Evolutionary conservation across 192 early-diverging fungal species (phyloP).

Genomic region (Dispira simplex): DNA sequence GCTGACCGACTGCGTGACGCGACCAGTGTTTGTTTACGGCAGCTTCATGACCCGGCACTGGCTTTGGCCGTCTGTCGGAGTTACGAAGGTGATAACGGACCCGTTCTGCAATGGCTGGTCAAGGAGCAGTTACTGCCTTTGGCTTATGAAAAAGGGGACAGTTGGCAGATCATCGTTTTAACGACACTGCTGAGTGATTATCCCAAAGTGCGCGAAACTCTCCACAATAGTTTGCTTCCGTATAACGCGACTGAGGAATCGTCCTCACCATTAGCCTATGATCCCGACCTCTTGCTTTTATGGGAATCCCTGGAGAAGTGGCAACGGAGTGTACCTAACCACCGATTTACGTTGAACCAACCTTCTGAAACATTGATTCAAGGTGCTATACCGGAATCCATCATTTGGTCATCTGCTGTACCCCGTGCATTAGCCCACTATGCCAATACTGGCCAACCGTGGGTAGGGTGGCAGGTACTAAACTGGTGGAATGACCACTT

Average conservation of each 20-base stretch:
- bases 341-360: neutral
- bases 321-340: neutral
- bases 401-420: neutral
- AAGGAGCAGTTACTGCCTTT: constrained; percentile 23
- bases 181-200: neutral
- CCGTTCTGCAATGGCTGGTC: constrained; percentile 21
- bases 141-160: constrained; percentile 19
- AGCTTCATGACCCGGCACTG: constrained; percentile 82
- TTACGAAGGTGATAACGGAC: constrained; percentile 64
- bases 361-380: neutral
- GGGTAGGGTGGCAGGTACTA: constrained; percentile 2
- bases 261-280: neutral
- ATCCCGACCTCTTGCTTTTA: neutral
- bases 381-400: neutral
- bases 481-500: neutral
- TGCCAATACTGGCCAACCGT: neutral
- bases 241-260: neutral
- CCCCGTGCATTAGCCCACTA: neutral
- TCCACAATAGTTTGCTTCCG: no score
- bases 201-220: neutral
- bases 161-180: constrained; percentile 24
- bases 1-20: constrained; percentile 81
- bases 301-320: no score
- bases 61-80: constrained; percentile 83
- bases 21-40: constrained; percentile 78